Evolutionary conservation across 768 basidiomycete species (phyloP).

Genomic region (Porphyrellus cyaneotinctus): DNA sequence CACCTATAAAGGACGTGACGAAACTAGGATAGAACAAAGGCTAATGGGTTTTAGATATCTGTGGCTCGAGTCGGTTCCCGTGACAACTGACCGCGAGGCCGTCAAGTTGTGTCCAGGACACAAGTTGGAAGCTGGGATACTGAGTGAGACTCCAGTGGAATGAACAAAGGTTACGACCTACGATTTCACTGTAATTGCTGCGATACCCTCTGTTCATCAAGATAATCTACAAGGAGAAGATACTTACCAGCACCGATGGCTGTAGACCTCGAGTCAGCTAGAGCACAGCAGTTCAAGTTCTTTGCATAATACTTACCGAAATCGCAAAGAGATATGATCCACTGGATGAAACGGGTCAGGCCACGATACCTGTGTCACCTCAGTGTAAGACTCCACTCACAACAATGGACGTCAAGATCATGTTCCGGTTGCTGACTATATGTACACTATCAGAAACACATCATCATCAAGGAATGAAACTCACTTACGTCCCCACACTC

Average conservation of each 20-base stretch:
- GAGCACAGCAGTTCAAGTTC: neutral
- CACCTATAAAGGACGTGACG: slow-evolving; percentile 45
- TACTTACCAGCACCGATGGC: slow-evolving; percentile 13
- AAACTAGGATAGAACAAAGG: slow-evolving; percentile 50
- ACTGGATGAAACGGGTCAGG: slow-evolving; percentile 23
- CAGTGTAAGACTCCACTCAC: slow-evolving; percentile 33
- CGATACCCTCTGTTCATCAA: neutral
- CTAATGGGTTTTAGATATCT: slow-evolving; percentile 26
- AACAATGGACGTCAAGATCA: slow-evolving; percentile 40
- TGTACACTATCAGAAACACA: slow-evolving; percentile 32
- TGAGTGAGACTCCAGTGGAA: neutral
- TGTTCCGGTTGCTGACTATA: slow-evolving; percentile 41
- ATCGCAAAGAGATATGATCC: slow-evolving; percentile 40
- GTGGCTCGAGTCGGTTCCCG: neutral
- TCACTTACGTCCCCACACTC: slow-evolving; percentile 48
- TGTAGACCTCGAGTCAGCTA: slow-evolving; percentile 1
- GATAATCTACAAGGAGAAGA: neutral
- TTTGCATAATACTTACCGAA: slow-evolving; percentile 35
- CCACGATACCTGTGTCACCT: neutral
- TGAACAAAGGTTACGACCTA: slow-evolving; percentile 23
- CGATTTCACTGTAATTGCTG: slow-evolving; percentile 54
- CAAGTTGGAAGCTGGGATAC: slow-evolving; percentile 36
- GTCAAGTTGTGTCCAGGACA: slow-evolving; percentile 36
- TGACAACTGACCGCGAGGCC: slow-evolving; percentile 38
- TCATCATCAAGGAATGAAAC: neutral